Conservation (phyloP, 345 rosid species). For the Murraya koenigii region DNA sequence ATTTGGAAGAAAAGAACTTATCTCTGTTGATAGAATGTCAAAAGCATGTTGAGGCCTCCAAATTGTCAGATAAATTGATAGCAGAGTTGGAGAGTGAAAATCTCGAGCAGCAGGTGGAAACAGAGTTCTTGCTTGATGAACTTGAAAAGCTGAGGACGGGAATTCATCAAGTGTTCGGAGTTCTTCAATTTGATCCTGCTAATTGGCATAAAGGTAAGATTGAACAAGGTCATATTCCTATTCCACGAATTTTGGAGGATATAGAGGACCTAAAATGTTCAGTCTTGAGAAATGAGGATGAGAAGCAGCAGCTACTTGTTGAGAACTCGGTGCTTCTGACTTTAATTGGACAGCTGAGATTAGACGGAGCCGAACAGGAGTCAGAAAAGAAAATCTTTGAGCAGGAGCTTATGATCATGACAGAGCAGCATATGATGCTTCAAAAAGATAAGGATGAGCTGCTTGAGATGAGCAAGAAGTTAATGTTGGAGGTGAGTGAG, state of each 20-base stretch:
- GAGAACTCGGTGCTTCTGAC: slow-evolving; percentile 75
- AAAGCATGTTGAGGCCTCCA: slow-evolving; percentile 69
- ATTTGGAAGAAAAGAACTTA: slow-evolving; percentile 64
- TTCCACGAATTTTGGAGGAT: slow-evolving; percentile 49
- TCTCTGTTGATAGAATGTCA: slow-evolving; percentile 70
- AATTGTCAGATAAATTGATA: slow-evolving; percentile 63
- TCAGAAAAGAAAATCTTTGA: slow-evolving; percentile 42
- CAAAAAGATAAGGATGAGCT: slow-evolving; percentile 55
- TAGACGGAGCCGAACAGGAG: slow-evolving; percentile 51
- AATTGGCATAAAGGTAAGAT: slow-evolving; percentile 30
- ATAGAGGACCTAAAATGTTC: slow-evolving; percentile 56
- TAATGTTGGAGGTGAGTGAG: slow-evolving; percentile 46
- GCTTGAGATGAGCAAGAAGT: slow-evolving; percentile 50
- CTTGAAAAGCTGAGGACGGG: slow-evolving; percentile 58
- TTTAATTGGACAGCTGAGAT: slow-evolving; percentile 45
- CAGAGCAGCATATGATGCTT: slow-evolving; percentile 35
- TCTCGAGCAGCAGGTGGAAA: slow-evolving; percentile 72
- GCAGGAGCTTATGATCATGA: slow-evolving; percentile 37
- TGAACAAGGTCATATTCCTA: slow-evolving; percentile 42
- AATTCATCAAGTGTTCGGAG: slow-evolving; percentile 57
- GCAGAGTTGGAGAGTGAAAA: slow-evolving; percentile 78
- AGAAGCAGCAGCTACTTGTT: slow-evolving; percentile 56
- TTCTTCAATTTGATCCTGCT: slow-evolving; percentile 62
- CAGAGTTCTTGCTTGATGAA: slow-evolving; percentile 64
- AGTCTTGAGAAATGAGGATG: slow-evolving; percentile 48